Evolutionary conservation across 2,329 filamentous ascomycete genomes (phyloP).

Genomic region (Calonectria leucothoes): DNA sequence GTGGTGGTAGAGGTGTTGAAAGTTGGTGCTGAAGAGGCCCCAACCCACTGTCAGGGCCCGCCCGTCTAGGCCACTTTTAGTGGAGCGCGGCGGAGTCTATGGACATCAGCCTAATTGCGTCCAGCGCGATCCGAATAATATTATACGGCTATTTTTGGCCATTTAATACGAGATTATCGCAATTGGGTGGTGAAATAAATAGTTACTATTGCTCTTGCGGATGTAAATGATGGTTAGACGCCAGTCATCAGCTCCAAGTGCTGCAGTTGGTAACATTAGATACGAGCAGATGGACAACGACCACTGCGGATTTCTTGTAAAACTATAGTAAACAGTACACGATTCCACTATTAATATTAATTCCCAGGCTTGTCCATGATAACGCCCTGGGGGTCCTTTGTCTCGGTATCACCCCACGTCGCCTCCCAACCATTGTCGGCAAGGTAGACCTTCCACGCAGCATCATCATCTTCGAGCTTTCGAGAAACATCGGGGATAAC

Average conservation of each 20-base stretch:
- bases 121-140: background rate
- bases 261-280: background rate
- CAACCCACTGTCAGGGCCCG: background rate
- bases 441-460: slow-evolving; percentile 45
- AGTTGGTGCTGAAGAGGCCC: background rate
- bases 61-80: background rate
- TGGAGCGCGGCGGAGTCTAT: background rate
- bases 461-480: slow-evolving; percentile 43
- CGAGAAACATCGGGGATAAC: slow-evolving; percentile 42
- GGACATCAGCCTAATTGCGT: background rate
- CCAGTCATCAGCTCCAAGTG: background rate
- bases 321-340: background rate
- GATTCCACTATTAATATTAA: background rate
- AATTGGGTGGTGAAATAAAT: too few species aligned
- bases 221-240: too few species aligned
- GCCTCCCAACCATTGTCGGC: slow-evolving; percentile 43
- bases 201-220: too few species aligned
- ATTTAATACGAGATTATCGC: background rate
- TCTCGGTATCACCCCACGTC: slow-evolving; percentile 43
- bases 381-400: slow-evolving; percentile 36
- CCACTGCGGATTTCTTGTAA: background rate
- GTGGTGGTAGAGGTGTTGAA: background rate
- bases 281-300: background rate
- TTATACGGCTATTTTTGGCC: background rate
- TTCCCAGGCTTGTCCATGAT: slow-evolving; percentile 16